Percentiles rank a stretch among this genome's conserved stretches.
phyloP scores from a whole-genome alignment of 305 asterid genomes.

The Petunia hybrid region DNA sequence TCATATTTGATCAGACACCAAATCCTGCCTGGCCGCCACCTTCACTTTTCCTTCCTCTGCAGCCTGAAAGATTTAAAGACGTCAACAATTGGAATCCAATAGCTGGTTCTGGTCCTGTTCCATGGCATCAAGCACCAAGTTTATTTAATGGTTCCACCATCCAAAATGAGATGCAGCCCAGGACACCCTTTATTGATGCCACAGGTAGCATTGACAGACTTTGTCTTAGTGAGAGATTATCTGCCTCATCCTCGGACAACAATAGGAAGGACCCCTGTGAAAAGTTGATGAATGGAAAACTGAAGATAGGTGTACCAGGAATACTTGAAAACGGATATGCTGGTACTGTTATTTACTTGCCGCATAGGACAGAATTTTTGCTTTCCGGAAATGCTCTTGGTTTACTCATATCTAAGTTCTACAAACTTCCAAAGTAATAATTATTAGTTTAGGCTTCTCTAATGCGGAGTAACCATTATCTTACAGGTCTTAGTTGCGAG shows the following conservation, averaged over 20 bases:
- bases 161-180: conserved; percentile 60
- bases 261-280: conserved; percentile 53
- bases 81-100: conserved; percentile 68
- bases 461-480: conserved; percentile 26
- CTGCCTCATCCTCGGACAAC: conserved; percentile 51
- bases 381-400: not conserved
- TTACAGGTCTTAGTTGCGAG: conserved; percentile 61
- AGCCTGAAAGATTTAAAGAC: conserved; percentile 85
- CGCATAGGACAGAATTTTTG: conserved; percentile 9
- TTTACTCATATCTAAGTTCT: conserved; percentile 4
- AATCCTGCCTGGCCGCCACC: conserved; percentile 99
- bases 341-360: conserved; percentile 49
- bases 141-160: conserved; percentile 56
- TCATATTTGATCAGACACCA: conserved; percentile 67
- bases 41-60: conserved; percentile 76
- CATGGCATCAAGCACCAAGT: conserved; percentile 80
- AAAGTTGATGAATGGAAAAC: conserved; percentile 57
- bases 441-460: conserved; percentile 21
- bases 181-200: conserved; percentile 57
- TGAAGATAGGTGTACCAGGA: conserved; percentile 54
- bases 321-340: conserved; percentile 57
- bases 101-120: conserved; percentile 87
- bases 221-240: conserved; percentile 51
- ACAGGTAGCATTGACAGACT: conserved; percentile 55
- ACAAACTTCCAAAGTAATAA: not conserved